Percentiles rank a stretch among this genome's conserved stretches.
Conservation (phyloP, 768 basidiomycete species). For the Leccinum longicurvipes region DNA sequence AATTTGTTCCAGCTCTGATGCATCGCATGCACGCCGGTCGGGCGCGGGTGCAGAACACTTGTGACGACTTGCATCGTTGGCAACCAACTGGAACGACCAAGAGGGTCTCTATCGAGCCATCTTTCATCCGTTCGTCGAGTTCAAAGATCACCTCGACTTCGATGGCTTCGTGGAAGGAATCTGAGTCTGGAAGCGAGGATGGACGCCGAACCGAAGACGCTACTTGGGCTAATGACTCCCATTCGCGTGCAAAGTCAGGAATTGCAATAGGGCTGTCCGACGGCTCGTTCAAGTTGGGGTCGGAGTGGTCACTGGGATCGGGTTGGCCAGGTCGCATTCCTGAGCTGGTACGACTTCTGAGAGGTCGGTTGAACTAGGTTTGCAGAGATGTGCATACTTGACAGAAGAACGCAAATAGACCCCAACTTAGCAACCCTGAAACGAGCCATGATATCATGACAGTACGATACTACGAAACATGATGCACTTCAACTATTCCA, state of each 20-base stretch:
- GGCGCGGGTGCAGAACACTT: slow-evolving; percentile 25
- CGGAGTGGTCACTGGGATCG: neutral
- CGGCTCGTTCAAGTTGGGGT: neutral
- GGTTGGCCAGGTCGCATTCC: slow-evolving; percentile 10
- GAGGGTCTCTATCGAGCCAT: slow-evolving; percentile 12
- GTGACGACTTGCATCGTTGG: slow-evolving; percentile 8
- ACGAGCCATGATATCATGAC: no score
- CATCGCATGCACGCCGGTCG: slow-evolving; percentile 27
- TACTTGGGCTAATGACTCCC: slow-evolving; percentile 15
- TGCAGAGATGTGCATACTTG: no score
- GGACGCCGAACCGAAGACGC: slow-evolving; percentile 27
- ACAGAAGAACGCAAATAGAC: no score
- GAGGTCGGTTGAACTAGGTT: neutral
- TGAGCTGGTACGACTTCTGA: neutral
- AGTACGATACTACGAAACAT: no score
- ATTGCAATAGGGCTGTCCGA: neutral
- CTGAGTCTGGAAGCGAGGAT: slow-evolving; percentile 11
- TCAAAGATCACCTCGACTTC: slow-evolving; percentile 27
- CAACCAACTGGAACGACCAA: slow-evolving; percentile 23
- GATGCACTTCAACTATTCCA: no score
- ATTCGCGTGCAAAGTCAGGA: slow-evolving; percentile 18
- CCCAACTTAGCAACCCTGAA: no score
- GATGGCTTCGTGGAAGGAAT: slow-evolving; percentile 19
- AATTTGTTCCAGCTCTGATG: slow-evolving; percentile 1
- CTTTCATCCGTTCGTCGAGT: slow-evolving; percentile 12